A percentile compares a stretch with the other conserved stretches of the same genome.
phyloP scores from a whole-genome alignment of 176 grass and related monocot genomes.

The Oryza australiensis region DNA sequence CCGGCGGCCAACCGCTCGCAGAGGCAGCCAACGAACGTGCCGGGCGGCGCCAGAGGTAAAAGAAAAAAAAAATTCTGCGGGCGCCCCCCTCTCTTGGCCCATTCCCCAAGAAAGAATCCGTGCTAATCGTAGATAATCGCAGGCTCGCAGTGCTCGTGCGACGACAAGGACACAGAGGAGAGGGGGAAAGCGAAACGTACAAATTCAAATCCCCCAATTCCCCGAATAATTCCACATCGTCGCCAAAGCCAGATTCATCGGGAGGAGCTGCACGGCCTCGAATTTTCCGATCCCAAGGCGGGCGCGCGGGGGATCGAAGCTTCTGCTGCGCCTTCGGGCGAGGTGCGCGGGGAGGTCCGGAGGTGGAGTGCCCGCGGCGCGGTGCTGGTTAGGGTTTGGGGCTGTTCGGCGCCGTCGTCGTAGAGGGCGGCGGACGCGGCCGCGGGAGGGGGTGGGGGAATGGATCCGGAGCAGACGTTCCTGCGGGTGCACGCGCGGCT shows the following conservation, averaged over 20 bases:
- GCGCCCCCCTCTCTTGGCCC: slow-evolving; percentile 1
- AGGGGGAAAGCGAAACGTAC: slow-evolving; percentile 24
- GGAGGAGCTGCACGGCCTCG: neutral
- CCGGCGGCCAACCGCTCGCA: neutral
- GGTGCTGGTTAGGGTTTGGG: slow-evolving; percentile 45
- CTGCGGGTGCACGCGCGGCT: slow-evolving; percentile 92
- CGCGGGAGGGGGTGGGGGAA: neutral
- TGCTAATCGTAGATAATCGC: too few relatives aligned
- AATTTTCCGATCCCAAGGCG: slow-evolving; percentile 5
- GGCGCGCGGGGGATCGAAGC: slow-evolving; percentile 25
- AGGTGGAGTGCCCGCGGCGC: neutral
- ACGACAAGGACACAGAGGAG: too few relatives aligned
- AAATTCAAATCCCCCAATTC: slow-evolving; percentile 28
- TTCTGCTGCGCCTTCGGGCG: neutral
- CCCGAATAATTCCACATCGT: neutral
- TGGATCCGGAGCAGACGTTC: slow-evolving; percentile 99
- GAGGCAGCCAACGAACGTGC: slow-evolving; percentile 13
- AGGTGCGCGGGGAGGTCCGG: neutral
- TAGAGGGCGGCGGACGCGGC: slow-evolving; percentile 1
- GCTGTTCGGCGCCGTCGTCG: slow-evolving; percentile 6
- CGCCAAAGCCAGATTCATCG: neutral
- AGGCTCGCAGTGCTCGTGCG: too few relatives aligned
- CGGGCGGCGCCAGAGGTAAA: neutral
- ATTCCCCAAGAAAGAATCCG: slow-evolving; percentile 42
- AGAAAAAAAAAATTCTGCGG: slow-evolving; percentile 15